A percentile compares a stretch with the other conserved stretches of the same genome.
Conservation (phyloP, 148 eudicot species). For the Spergularia marina region DNA sequence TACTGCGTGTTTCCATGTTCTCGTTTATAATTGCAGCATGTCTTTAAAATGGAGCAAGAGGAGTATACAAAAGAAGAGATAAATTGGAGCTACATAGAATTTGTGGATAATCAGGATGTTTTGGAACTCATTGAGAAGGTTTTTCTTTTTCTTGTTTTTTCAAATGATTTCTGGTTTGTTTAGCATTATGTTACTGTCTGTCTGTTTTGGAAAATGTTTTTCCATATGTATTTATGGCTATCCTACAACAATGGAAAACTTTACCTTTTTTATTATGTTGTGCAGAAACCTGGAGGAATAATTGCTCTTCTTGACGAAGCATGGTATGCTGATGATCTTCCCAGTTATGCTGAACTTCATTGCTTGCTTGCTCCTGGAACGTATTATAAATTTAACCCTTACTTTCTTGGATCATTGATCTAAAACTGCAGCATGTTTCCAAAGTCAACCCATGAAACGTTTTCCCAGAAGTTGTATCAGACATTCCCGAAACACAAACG, state of each 20-base stretch:
- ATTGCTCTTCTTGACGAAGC: slow-evolving; percentile 97
- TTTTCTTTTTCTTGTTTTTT: not conserved
- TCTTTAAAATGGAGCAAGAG: slow-evolving; percentile 99
- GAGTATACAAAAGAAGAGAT: slow-evolving; percentile 96
- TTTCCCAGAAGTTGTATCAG: slow-evolving; percentile 97
- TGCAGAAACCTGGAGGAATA: slow-evolving; percentile 99
- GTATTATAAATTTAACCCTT: slow-evolving; percentile 1
- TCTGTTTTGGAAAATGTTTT: slow-evolving; percentile 3
- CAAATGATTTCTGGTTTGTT: slow-evolving; percentile 2
- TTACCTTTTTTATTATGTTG: slow-evolving; percentile 13
- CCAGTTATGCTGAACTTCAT: not conserved
- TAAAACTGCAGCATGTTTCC: slow-evolving; percentile 91
- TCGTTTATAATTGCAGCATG: slow-evolving; percentile 72
- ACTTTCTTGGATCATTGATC: slow-evolving; percentile 1
- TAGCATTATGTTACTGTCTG: not conserved
- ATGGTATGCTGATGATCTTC: slow-evolving; percentile 49
- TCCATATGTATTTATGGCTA: not conserved
- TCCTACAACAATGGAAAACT: not conserved
- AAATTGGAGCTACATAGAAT: slow-evolving; percentile 97
- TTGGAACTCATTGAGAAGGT: slow-evolving; percentile 99
- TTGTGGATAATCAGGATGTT: slow-evolving; percentile 97
- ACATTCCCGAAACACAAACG: slow-evolving; percentile 82
- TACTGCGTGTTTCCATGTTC: slow-evolving; percentile 2
- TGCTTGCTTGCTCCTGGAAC: not conserved
- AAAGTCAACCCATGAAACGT: slow-evolving; percentile 96